A percentile compares a stretch with the other conserved stretches of the same genome.
phyloP scores from a whole-genome alignment of 2,329 filamentous ascomycete genomes.

The Sphaerostilbella broomeana region DNA sequence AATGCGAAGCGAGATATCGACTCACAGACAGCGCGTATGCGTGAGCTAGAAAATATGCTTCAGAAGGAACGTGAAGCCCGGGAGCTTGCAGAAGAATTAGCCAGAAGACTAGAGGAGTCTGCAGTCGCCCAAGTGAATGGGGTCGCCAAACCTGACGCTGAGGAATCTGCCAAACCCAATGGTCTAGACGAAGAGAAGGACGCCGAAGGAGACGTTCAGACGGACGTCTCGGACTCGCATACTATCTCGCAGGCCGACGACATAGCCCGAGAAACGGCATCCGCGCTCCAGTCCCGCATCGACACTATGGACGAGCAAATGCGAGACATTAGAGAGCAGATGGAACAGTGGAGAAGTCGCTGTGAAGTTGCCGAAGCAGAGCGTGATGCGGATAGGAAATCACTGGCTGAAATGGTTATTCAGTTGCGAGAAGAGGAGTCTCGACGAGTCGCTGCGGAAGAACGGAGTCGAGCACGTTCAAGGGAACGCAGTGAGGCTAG shows the following conservation, averaged over 20 bases:
- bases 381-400: conserved; percentile 62
- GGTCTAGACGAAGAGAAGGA: conserved; percentile 17
- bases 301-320: conserved; percentile 75
- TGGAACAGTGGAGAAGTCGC: conserved; percentile 68
- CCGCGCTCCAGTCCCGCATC: conserved; percentile 55
- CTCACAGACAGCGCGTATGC: conserved; percentile 70
- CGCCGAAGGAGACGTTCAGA: background rate
- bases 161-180: conserved; percentile 21
- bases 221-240: background rate
- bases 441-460: conserved; percentile 37
- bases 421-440: conserved; percentile 66
- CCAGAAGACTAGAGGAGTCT: conserved; percentile 60
- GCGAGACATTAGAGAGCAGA: conserved; percentile 70
- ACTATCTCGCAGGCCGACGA: conserved; percentile 4
- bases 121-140: conserved; percentile 30
- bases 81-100: conserved; percentile 76
- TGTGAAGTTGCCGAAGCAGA: conserved; percentile 79
- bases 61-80: conserved; percentile 74
- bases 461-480: conserved; percentile 34
- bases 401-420: conserved; percentile 80
- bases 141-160: conserved; percentile 17
- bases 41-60: conserved; percentile 68
- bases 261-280: conserved; percentile 22
- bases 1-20: conserved; percentile 82
- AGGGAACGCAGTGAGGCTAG: conserved; percentile 14